Base-by-base conservation (phyloP, 805 yeast species). In the Candida multigemmis region DNA sequence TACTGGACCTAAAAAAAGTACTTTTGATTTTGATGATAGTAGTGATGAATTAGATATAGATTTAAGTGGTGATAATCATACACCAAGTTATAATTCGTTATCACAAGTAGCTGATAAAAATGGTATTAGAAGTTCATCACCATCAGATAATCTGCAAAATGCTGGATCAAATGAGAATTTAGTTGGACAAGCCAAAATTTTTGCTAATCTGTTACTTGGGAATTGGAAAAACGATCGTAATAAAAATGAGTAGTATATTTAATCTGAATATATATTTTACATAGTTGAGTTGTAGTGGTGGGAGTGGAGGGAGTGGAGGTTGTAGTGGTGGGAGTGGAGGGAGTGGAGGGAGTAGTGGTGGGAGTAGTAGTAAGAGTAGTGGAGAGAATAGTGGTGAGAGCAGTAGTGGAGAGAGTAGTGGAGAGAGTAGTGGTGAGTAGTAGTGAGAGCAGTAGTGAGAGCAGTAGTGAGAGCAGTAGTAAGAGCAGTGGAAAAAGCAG, bases 51-150 rank as follows among this genome's bases (percentile, higher is more conserved):
- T 30, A 28, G 34, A 36, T 11, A 53, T 42, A 21, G 44, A 48
- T 27, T 33, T 16, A n/a, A 21, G 23, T 14, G 14, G 23, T 6
- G 30, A 27, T 12, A 28, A 27, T 16, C 35, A 36, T 15, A 43
- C 48, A 14, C 36, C 46, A 13, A 64, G 68, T 28, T 66, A 57
- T 35, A 61, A 68, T 13, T 58, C 71, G 2, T 43, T 68, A 24
- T 61, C 68, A 28, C 71, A 66, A 34, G 72, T 71, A 14, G 76
- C 77, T 2, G 74, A 65, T 16, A 48, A 47, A 25, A 59, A 47
- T 32, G 64, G 65, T 4, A 53, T 56, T 22, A 32, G 42, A 13
- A 44, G 46, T 24, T 48, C 58, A 1, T 35, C 53, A n/a, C 46
- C 53, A 2, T 56, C 47, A 14, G 34, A 12, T 10, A 23, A 32